phyloP scores from a whole-genome alignment of 1,284 basidiomycete genomes.

The Sanghuangporus baumii region DNA sequence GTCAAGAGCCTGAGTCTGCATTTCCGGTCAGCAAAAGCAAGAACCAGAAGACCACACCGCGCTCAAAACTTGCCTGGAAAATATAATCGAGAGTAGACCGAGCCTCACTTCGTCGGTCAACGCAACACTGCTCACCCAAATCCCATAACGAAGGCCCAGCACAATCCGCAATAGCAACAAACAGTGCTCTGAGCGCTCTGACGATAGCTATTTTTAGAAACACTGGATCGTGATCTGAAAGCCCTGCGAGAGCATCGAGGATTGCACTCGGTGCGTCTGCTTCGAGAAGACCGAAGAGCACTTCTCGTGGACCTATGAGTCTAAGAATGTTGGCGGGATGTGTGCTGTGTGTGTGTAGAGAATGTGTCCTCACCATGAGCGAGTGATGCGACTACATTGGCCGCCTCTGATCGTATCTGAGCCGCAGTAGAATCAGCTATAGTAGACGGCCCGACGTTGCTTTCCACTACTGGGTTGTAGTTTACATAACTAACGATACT shows the following conservation, averaged over 20 bases:
- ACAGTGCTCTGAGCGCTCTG: slow-evolving; percentile 55
- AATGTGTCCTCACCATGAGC: slow-evolving; percentile 45
- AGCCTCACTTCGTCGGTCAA: slow-evolving; percentile 45
- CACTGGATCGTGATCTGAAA: slow-evolving; percentile 34
- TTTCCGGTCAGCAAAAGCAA: neutral
- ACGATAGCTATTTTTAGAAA: slow-evolving; percentile 49
- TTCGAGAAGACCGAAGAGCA: slow-evolving; percentile 49
- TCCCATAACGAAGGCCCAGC: slow-evolving; percentile 65
- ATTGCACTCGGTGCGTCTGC: slow-evolving; percentile 51
- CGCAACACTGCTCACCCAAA: slow-evolving; percentile 37
- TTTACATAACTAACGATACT: slow-evolving; percentile 18
- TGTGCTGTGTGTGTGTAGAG: neutral
- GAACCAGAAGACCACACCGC: neutral
- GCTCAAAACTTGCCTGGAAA: slow-evolving; percentile 43
- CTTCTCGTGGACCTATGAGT: slow-evolving; percentile 49
- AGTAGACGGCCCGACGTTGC: neutral
- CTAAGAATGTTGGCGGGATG: neutral
- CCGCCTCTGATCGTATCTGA: slow-evolving; percentile 61
- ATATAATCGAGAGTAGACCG: slow-evolving; percentile 50
- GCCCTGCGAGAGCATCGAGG: slow-evolving; percentile 46
- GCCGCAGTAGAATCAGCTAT: slow-evolving; percentile 32
- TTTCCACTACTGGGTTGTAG: neutral
- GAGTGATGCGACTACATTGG: slow-evolving; percentile 66
- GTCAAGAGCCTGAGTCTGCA: slow-evolving; percentile 54
- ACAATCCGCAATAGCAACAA: slow-evolving; percentile 48